Base-by-base conservation (phyloP, 2,329 filamentous ascomycete species). In the Aspergillus phoenicis region DNA sequence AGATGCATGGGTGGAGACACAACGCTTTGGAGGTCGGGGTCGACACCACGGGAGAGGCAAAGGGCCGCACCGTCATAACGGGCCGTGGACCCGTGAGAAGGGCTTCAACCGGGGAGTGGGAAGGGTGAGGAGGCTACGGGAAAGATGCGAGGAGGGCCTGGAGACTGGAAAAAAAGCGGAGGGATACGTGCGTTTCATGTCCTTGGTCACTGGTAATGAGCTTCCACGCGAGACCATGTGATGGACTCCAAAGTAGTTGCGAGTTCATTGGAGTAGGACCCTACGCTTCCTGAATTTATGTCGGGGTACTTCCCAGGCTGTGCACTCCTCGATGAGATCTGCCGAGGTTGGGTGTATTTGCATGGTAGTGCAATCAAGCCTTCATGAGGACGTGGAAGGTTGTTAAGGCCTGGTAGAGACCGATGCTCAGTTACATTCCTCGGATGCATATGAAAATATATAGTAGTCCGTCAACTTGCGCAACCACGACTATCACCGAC, bases 21-120 rank as follows among this genome's bases (percentile, higher is more conserved):
- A 72, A 24, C 62, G 51, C 33, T 65, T 66, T 11, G 62, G 65
- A 2, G 65, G 62, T 11, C 67, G 69, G 39, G 62, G 64, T 2
- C 69, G 74, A 41, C 60, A 66, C 2, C 69, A 68, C 54, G 71
- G 70, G 47, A 67, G 71, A 53, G 68, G 73, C 10, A 70, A 66
- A 57, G 66, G 66, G 26, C 60, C 66, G 13, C 68, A 69, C 43
- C 70, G 71, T 22, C 69, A 68, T 57, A 69, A 72, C 59, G 76
- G 77, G 15, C 68, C 71, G 8, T 79, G 77, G 77, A 79, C 75
- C 5, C 65, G 71, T 10, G 77, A 79, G 63, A 80, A 78, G 62
- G 77, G 77, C 4, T 79, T 79, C 59, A 79, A 77, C 26, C 73
- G 77, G 17, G 77, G 76, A 2, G 56, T 79, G 38, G 76, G 73